phyloP scores from a whole-genome alignment of 192 early-diverging fungal species.

The Entomortierella parvispora region DNA sequence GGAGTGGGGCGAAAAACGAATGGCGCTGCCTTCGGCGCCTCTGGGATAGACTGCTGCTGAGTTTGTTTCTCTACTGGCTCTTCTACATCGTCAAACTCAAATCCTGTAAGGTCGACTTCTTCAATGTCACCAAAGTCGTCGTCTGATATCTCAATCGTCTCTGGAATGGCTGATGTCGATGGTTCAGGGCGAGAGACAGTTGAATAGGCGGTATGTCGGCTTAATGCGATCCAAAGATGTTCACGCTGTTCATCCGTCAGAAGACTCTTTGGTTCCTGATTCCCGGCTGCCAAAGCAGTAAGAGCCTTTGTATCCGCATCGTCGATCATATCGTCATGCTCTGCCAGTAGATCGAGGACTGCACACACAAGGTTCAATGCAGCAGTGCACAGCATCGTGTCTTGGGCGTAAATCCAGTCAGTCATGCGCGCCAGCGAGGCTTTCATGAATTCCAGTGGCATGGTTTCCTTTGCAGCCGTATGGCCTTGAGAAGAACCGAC shows the following conservation, averaged over 20 bases:
- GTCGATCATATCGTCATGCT: slow-evolving; percentile 21
- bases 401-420: slow-evolving; percentile 43
- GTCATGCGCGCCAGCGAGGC: slow-evolving; percentile 19
- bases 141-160: slow-evolving; percentile 48
- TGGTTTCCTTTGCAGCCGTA: slow-evolving; percentile 22
- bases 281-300: slow-evolving; percentile 20
- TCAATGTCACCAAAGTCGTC: slow-evolving; percentile 55
- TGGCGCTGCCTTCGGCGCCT: neutral
- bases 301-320: slow-evolving; percentile 9
- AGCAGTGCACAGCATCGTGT: slow-evolving; percentile 25
- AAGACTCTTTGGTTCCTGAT: slow-evolving; percentile 20
- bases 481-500: neutral
- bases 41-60: neutral
- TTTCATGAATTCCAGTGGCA: slow-evolving; percentile 38
- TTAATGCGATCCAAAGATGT: slow-evolving; percentile 22
- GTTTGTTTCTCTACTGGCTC: neutral
- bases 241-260: slow-evolving; percentile 28
- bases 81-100: slow-evolving; percentile 40
- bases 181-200: neutral
- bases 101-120: slow-evolving; percentile 39
- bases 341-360: slow-evolving; percentile 29
- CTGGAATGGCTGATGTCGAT: neutral
- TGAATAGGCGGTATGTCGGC: slow-evolving; percentile 24
- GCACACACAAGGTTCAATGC: slow-evolving; percentile 36
- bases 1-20: slow-evolving; percentile 3